These are phyloP conservation scores for Hypoxylon trugodes DNA, from an alignment of 495 filamentous ascomycete species.

Conservation along the genomic window DNA sequence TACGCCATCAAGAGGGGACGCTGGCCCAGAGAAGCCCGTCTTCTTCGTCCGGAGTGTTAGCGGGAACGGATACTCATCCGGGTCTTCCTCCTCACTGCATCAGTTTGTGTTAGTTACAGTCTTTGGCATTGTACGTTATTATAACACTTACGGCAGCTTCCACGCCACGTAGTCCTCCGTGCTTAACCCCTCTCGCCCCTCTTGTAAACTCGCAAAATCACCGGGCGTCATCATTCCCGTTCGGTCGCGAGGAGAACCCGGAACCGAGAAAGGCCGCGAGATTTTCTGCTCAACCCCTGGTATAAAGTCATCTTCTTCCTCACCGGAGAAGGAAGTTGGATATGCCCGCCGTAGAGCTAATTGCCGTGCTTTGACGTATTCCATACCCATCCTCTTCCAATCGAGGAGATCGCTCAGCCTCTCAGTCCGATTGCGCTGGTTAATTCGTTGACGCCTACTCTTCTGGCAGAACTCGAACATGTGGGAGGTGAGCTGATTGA, in stretches of 20 bases:
- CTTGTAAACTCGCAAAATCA: conserved; percentile 95
- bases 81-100: conserved; percentile 89
- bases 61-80: conserved; percentile 92
- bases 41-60: conserved; percentile 74
- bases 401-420: conserved; percentile 92
- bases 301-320: conserved; percentile 85
- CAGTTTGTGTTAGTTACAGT: conserved; percentile 25
- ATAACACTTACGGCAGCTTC: conserved; percentile 89
- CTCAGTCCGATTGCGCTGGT: conserved; percentile 98
- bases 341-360: conserved; percentile 92
- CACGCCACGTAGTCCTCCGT: conserved; percentile 98
- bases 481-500: conserved; percentile 89
- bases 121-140: conserved; percentile 7
- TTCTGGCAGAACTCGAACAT: conserved; percentile 97
- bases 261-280: conserved; percentile 89
- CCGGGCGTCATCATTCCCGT: conserved; percentile 99
- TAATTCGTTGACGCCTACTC: conserved; percentile 94
- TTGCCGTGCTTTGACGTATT: conserved; percentile 97
- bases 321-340: conserved; percentile 78
- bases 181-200: conserved; percentile 89
- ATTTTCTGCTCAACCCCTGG: conserved; percentile 91
- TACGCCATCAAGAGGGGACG: conserved; percentile 48
- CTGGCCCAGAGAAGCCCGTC: conserved; percentile 39
- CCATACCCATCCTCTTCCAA: conserved; percentile 99
- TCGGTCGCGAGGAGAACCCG: conserved; percentile 88